Base-by-base conservation (phyloP, 371 early-diverging fungal species). In the Mortierella sp. region DNA sequence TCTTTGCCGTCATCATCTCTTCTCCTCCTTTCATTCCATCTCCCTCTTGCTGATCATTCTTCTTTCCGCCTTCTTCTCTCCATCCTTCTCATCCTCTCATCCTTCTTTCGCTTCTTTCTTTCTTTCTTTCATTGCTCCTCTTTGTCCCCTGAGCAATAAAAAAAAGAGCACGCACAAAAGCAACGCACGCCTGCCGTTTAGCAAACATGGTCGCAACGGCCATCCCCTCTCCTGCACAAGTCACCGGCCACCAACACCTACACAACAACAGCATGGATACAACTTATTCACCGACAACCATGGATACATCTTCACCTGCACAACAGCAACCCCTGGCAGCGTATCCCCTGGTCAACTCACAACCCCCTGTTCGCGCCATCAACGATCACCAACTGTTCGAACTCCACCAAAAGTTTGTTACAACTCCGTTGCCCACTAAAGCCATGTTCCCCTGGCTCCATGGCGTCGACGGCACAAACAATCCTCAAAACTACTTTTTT, bases 391-490 rank as follows among this genome's bases (percentile, higher is more conserved):
- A 88, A 57, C 77, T 89, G 70, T 79, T 81, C 42, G 70, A 77
- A 34, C 70, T 88, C 31, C 88, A 88, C 70, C 87, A 81, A 60
- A 71, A 75, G 68, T 93, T 91, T 73, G 75, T 85, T 52, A 74
- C 84, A 1, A 84, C 89, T 7, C 91, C 92, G 1, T 75, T 93
- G 48, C 94, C 94, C 8, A 86, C 90, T 38, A 88, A 92, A 55
- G 86, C 91, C 26, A 82, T 94, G 58, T 94, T 94, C 86, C 94
- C 94, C 6, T 94, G 94, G 94, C 85, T 94, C 0, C 94, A 94
- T 80, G 94, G 93, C 34, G 92, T 94, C 10, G 92, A 93, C 63
- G 94, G 94, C 13, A 75, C 78, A 0, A 89, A 80, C 65, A 81
- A 82, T 63, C 88, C 87, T 26, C 94, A 94, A 73, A 92, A 92